phyloP scores from a whole-genome alignment of 768 basidiomycete species.

The Boletus pseudopeckii region DNA sequence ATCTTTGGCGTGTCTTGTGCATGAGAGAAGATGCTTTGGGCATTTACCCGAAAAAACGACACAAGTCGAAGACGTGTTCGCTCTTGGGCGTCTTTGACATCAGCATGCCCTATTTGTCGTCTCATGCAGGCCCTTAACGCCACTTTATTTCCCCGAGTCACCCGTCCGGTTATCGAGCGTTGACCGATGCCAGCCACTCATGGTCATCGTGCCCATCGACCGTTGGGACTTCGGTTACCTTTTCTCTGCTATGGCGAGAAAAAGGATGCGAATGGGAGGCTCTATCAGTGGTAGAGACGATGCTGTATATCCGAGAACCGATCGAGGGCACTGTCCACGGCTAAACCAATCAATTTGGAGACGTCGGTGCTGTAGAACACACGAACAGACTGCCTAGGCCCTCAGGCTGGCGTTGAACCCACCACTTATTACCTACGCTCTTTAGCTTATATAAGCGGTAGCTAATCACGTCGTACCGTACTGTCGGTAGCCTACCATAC shows the following conservation, averaged over 20 bases:
- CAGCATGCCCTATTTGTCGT: no score
- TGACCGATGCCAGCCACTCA: neutral
- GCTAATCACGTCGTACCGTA: no score
- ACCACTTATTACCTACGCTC: no score
- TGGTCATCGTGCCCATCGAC: slow-evolving; percentile 2
- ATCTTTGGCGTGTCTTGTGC: neutral
- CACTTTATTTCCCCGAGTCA: slow-evolving; percentile 17
- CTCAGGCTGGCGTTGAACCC: no score
- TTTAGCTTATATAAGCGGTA: no score
- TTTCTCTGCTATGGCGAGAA: slow-evolving; percentile 24
- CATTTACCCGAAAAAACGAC: slow-evolving; percentile 23
- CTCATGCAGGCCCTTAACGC: neutral
- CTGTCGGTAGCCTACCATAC: no score
- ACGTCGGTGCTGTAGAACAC: no score
- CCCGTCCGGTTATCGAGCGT: slow-evolving; percentile 15
- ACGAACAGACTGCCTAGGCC: no score
- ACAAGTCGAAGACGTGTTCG: slow-evolving; percentile 26
- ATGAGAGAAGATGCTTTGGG: slow-evolving; percentile 23
- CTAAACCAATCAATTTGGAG: no score
- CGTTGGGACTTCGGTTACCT: slow-evolving; percentile 15
- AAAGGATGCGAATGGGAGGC: slow-evolving; percentile 16
- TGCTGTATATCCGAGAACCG: slow-evolving; percentile 18
- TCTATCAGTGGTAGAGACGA: slow-evolving; percentile 26
- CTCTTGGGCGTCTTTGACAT: slow-evolving; percentile 15
- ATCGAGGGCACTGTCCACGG: slow-evolving; percentile 2